Evolutionary conservation across 352 stramenopile genomes (phyloP).

Genomic region (Pythium monospermum): DNA sequence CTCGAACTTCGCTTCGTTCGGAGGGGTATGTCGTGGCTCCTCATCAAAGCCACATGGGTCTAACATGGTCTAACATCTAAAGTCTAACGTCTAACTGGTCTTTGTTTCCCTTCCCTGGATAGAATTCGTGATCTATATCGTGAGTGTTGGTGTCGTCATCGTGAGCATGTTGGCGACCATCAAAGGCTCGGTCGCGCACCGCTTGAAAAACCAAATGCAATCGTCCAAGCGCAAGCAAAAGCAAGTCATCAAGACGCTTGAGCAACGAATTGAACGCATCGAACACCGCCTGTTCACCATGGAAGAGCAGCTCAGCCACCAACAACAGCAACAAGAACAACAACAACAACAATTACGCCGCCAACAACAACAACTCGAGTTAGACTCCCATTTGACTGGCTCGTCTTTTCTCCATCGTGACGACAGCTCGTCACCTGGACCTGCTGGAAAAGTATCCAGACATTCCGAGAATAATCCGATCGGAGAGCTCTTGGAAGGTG

Average conservation of each 20-base stretch:
- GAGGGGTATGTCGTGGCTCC: too few relatives aligned
- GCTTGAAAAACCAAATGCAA: conserved; percentile 81
- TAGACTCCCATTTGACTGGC: neutral
- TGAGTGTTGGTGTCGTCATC: conserved; percentile 58
- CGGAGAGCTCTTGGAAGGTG: conserved; percentile 26
- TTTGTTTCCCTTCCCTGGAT: neutral
- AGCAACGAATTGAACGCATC: conserved; percentile 58
- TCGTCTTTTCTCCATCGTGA: conserved; percentile 5
- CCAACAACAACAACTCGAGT: conserved; percentile 1
- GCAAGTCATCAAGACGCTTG: conserved; percentile 75
- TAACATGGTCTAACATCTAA: too few relatives aligned
- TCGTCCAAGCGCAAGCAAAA: conserved; percentile 80
- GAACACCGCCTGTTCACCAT: conserved; percentile 63
- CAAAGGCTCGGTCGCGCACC: conserved; percentile 80
- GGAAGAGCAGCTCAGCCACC: conserved; percentile 46
- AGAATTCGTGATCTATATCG: conserved; percentile 61
- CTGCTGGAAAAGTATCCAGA: conserved; percentile 18
- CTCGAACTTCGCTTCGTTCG: neutral
- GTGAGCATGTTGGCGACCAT: conserved; percentile 87
- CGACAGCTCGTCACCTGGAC: conserved; percentile 14
- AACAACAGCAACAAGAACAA: conserved; percentile 8
- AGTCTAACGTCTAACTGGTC: conserved; percentile 1
- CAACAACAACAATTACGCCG: neutral
- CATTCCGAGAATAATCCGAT: conserved; percentile 24
- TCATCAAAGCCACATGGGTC: too few relatives aligned